These are phyloP conservation scores for Gleditsia sinensis DNA, from an alignment of 306 rosid species.

Conservation along the genomic window DNA sequence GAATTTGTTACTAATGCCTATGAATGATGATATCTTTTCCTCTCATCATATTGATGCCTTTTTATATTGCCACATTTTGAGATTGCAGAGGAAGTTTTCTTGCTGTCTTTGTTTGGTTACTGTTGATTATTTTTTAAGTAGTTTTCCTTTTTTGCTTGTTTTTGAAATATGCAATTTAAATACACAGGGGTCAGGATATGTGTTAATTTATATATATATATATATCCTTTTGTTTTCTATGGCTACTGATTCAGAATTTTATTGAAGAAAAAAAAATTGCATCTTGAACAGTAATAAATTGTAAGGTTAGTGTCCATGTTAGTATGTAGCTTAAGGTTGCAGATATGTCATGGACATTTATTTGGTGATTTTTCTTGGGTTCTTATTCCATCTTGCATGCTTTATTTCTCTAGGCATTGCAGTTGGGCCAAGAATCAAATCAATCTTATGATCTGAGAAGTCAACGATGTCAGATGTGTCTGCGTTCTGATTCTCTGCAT, in stretches of 20 bases:
- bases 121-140: too few species aligned
- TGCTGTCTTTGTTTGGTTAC: not conserved
- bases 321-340: not conserved
- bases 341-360: not conserved
- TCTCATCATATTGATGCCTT: not conserved
- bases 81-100: not conserved
- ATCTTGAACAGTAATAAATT: constrained; percentile 4
- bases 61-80: not conserved
- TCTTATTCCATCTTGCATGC: constrained; percentile 1
- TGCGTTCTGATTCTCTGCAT: constrained; percentile 84
- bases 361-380: constrained; percentile 6
- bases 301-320: not conserved
- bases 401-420: constrained; percentile 75
- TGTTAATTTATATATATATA: too few species aligned
- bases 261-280: not conserved
- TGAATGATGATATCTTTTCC: not conserved
- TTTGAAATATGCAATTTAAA: not conserved
- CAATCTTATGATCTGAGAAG: constrained; percentile 70
- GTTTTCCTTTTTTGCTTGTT: too few species aligned
- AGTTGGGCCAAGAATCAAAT: constrained; percentile 78
- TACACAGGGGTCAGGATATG: constrained; percentile 3
- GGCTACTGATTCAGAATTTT: too few species aligned
- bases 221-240: too few species aligned
- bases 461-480: constrained; percentile 98
- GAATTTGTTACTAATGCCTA: too few species aligned